These are phyloP conservation scores for Metrosideros polymorpha DNA, from an alignment of 441 rosid species.

Conservation along the genomic window DNA sequence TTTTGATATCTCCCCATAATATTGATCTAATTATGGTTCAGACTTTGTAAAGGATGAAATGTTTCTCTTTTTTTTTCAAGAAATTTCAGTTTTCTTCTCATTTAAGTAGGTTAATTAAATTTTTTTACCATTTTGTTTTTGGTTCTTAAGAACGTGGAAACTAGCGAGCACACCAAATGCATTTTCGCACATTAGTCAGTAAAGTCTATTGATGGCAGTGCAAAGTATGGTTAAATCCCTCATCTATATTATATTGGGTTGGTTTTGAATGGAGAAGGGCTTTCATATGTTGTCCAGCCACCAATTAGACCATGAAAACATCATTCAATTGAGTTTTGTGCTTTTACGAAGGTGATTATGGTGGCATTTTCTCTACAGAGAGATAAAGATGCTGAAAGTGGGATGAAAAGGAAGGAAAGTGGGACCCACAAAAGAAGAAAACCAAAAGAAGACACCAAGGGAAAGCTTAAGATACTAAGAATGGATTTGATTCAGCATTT, in stretches of 20 bases:
- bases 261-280: neutral
- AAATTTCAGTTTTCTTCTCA: neutral
- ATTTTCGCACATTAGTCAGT: too few relatives aligned
- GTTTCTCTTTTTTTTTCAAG: neutral
- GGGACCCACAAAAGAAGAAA: neutral
- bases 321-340: neutral
- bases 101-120: neutral
- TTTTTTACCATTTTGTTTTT: neutral
- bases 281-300: neutral
- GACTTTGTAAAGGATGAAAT: neutral
- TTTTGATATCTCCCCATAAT: neutral
- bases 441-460: neutral
- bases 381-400: neutral
- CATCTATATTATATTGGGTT: neutral
- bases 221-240: neutral
- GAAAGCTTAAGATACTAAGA: neutral
- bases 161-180: neutral
- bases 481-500: too few relatives aligned
- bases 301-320: too few relatives aligned
- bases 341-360: neutral
- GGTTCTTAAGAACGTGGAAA: neutral
- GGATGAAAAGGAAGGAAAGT: neutral
- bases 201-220: neutral
- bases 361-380: neutral
- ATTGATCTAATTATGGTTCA: neutral